phyloP scores from a whole-genome alignment of 2,329 filamentous ascomycete species.

The Pseudonectria buxi region DNA sequence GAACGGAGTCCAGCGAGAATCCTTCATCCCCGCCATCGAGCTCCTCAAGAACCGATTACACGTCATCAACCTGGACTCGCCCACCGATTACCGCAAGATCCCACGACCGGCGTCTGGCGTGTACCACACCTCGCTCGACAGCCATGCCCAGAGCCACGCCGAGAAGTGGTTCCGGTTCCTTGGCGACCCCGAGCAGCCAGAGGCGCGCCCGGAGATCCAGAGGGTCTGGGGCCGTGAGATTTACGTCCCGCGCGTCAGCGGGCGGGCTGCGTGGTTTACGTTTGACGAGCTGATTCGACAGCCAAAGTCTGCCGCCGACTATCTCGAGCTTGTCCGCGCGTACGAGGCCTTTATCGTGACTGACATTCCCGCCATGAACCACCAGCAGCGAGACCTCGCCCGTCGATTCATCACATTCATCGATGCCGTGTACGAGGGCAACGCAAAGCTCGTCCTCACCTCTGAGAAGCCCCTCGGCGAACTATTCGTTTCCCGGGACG shows the following conservation, averaged over 20 bases:
- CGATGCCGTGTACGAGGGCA: constrained; percentile 86
- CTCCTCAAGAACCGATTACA: constrained; percentile 77
- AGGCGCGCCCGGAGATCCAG: constrained; percentile 71
- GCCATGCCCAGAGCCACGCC: constrained; percentile 69
- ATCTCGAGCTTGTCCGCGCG: constrained; percentile 80
- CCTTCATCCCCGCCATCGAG: constrained; percentile 91
- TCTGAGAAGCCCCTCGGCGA: constrained; percentile 78
- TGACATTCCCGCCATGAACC: constrained; percentile 85
- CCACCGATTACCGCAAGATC: constrained; percentile 96
- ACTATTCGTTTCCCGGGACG: constrained; percentile 72
- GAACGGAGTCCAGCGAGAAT: constrained; percentile 93
- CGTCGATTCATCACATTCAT: constrained; percentile 96
- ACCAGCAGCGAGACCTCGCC: constrained; percentile 77
- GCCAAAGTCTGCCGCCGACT: constrained; percentile 89
- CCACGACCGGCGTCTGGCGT: constrained; percentile 87
- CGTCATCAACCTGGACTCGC: constrained; percentile 90
- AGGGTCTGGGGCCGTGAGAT: constrained; percentile 91
- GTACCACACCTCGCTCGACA: constrained; percentile 83
- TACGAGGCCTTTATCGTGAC: constrained; percentile 93
- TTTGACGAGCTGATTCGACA: constrained; percentile 87
- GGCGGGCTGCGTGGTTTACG: constrained; percentile 81
- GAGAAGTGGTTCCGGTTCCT: constrained; percentile 95
- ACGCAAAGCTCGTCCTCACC: constrained; percentile 93
- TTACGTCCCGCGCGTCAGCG: constrained; percentile 77
- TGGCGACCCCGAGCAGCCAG: constrained; percentile 70